Percentiles rank a stretch among this genome's conserved stretches.
Conservation (phyloP, 345 rosid species). For the Citrus trifoliata region DNA sequence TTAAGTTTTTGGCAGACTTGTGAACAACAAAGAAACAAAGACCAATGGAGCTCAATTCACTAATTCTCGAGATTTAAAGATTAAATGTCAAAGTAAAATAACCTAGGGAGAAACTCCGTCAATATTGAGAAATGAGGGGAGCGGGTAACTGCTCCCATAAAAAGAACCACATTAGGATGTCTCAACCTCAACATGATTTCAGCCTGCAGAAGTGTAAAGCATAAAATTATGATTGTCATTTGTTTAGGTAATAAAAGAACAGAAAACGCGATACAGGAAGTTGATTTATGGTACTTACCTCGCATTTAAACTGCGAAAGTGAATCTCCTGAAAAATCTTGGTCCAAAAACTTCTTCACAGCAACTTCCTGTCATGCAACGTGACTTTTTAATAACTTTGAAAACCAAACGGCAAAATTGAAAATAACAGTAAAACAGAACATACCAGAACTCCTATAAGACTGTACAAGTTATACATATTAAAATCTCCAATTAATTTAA, state of each 20-base stretch:
- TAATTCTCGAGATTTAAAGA: not conserved
- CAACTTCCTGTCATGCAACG: conserved; percentile 79
- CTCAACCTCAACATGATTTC: conserved; percentile 94
- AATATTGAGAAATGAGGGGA: conserved; percentile 88
- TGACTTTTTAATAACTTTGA: conserved; percentile 3
- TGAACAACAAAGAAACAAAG: not conserved
- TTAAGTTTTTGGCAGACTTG: not conserved
- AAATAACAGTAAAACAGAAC: not conserved
- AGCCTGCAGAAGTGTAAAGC: conserved; percentile 42
- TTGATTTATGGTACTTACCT: conserved; percentile 46
- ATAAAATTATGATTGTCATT: conserved; percentile 1
- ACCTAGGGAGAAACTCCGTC: conserved; percentile 99
- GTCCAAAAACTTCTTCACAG: conserved; percentile 87
- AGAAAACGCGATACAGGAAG: not conserved
- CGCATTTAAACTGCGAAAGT: conserved; percentile 82
- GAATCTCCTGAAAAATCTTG: conserved; percentile 95
- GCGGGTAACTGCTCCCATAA: conserved; percentile 98
- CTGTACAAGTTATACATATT: not conserved
- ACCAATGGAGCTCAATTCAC: conserved; percentile 4
- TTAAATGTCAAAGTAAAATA: conserved; percentile 11
- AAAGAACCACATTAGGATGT: conserved; percentile 97
- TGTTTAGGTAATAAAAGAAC: conserved; percentile 10
- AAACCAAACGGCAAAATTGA: not conserved
- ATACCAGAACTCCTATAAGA: conserved; percentile 3
- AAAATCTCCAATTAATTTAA: not conserved